Evolutionary conservation across 345 rosid species (phyloP), one percentile per base, ranked within the genome.

Genomic region (Gossypioides kirkii): DNA sequence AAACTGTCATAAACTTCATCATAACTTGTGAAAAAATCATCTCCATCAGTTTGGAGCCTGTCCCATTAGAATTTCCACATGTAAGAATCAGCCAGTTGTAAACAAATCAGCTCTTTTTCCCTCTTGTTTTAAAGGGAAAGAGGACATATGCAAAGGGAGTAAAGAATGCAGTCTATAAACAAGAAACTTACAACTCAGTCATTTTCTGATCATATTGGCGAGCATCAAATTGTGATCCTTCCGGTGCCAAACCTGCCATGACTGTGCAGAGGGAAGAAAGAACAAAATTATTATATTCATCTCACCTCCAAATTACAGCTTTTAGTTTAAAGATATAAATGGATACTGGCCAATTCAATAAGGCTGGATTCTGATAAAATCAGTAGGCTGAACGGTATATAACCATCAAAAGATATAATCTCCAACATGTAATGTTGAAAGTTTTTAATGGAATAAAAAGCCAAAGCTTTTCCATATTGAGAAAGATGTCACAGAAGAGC

Each of bases 1-100:
- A 94, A 94, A 72, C 84, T 90, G 16, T 94, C 98, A 53, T 84
- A 81, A 53, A 87, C 93, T 74, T 94, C 98, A 49, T 94, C 98
- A 77, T 86, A 94, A 8, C 82, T 54, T 8, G 96, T 89, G 84
- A 88, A 91, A 70, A 90, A 94, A 2, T 94, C 96, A 58, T 84
- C 84, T 6, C 81, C 87, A n/a, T 88, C 96, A 42, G 70, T 70
- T 42, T 84, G 66, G 32, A 86, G 86, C 41, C 96, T 88, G 79
- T 80, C 80, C 13, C n/a, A 55, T 7, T 8, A 71, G 28, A 25
- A 16, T 41, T 42, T 32, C 49, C 36, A 43, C 10, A 55, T 25
- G 5, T 18, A 55, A 55, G 6, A 17, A 66, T 36, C 45, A 53
- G 10, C 47, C 18, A 17, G 4, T 20, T 10, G 36, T 17, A 49